Evolutionary conservation across 345 rosid species (phyloP), one percentile per base, ranked within the genome.

Genomic region (Moricandia moricandioides): DNA sequence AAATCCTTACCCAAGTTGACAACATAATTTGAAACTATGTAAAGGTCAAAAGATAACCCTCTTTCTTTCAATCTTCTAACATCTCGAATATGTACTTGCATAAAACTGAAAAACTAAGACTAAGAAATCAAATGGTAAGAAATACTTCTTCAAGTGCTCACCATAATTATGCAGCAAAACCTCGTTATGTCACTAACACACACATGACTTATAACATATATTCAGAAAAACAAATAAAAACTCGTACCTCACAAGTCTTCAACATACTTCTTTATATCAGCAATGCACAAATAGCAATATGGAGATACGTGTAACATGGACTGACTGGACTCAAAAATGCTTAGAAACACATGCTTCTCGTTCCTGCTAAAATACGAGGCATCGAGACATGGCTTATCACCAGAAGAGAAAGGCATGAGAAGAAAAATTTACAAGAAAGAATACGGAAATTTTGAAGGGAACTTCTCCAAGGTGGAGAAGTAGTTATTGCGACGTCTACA

Each of bases 221-320:
- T 31, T 27, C 35, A 65, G 18, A 59, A 31, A 77, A 70, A 65
- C 63, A 78, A 45, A 71, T 65, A 65, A 55, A 33, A 62, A 78
- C 37, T 52, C 67, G 52, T 78, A 78, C 81, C 81, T 78, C 66
- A 72, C 66, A 67, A 18, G 66, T 78, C 78, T 55, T 67, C 61
- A 27, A 55, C 77, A 65, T 27, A 51, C 51, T 60, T 39, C 77
- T 66, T 60, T 51, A 72, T 52, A 72, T 65, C 73, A 71, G 77
- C 30, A 65, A 29, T 60, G 70, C 65, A 67, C 43, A 61, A 21
- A 67, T 21, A 37, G 59, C 74, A 37, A 52, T 39, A 66, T 30
- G 60, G 65, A 55, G 52, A 27, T 54, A 54, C 69, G 34, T 40
- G 74, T 52, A 69, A 16, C 31, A 69, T 37, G 34, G 69, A 67